A percentile compares a stretch with the other conserved stretches of the same genome.
These are phyloP conservation scores for Penicillium expansum DNA, from an alignment of 2,329 filamentous ascomycete genomes.

Conservation along the genomic window DNA sequence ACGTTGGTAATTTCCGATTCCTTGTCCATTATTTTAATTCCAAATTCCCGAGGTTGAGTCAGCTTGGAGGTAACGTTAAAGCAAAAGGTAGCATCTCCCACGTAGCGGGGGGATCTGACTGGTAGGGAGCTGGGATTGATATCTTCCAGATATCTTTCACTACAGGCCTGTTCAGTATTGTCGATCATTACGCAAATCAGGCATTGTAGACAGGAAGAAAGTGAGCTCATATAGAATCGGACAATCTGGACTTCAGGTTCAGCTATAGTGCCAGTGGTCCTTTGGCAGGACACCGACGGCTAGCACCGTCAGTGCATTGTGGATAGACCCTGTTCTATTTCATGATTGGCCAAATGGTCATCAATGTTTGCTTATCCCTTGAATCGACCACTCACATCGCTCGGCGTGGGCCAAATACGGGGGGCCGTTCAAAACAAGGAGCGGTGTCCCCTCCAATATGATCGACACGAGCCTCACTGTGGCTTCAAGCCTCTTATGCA, in stretches of 20 bases:
- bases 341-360: conserved; percentile 9
- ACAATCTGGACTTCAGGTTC: conserved; percentile 9
- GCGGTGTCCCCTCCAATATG: conserved; percentile 16
- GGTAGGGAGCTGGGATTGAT: neutral
- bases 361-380: conserved; percentile 10
- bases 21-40: neutral
- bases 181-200: neutral
- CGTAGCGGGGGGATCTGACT: neutral
- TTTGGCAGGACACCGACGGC: conserved; percentile 23
- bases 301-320: conserved; percentile 13
- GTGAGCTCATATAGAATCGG: neutral
- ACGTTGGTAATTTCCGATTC: neutral
- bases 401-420: neutral
- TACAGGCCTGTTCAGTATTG: neutral
- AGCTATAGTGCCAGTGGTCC: neutral
- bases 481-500: neutral
- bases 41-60: neutral
- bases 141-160: neutral
- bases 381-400: conserved; percentile 12
- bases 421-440: conserved; percentile 14
- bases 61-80: conserved; percentile 6
- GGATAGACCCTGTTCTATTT: neutral
- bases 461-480: conserved; percentile 7
- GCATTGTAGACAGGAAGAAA: neutral
- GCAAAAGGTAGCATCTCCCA: conserved; percentile 1